Evolutionary conservation across 2,329 filamentous ascomycete species (phyloP), one percentile per base, ranked within the genome.

Genomic region (Bipolaris cookei): DNA sequence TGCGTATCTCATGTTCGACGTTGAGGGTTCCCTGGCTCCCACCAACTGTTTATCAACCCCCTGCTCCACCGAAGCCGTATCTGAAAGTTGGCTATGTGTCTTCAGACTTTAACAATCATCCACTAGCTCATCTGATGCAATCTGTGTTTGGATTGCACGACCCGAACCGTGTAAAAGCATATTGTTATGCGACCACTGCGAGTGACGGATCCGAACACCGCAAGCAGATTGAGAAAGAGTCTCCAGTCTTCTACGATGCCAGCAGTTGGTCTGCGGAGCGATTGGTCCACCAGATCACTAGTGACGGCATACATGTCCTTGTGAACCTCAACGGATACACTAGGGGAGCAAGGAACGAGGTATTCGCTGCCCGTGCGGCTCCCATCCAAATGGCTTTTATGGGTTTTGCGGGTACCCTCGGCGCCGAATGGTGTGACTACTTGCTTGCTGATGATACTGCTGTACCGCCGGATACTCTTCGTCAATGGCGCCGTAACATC

Each of bases 381-480:
- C 95, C 95, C 0, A 92, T 99, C 41, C 95, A 99, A 65, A 99
- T 99, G 95, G 97, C 95, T 0, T 99, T 99, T 71, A 99, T 99
- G 95, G 95, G 95, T 0, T 99, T 99, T 73, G 95, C 95, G 0
- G 95, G 95, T 8, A 97, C 94, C 0, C 81, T 99, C 1, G 95
- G 95, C 5, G 95, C 95, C 2, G 95, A 99, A 73, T 99, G 95
- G 95, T 99, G 95, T 67, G 95, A 99, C 74, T 99, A 99, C 71
- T 88, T 99, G 14, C 84, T 98, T 23, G 93, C 95, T 3, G 95
- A 99, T 70, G 83, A 90, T 48, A 94, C 90, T 1, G 92, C 95
- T 0, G 89, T 99, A 51, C 95, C 95, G 0, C 84, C 83, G 0
- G 86, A 88, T 23, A 97, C 94, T 0, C 81, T 98, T 25, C 87